These are phyloP conservation scores for Mycena sanguinolenta DNA, from an alignment of 768 basidiomycete species.

Conservation along the genomic window DNA sequence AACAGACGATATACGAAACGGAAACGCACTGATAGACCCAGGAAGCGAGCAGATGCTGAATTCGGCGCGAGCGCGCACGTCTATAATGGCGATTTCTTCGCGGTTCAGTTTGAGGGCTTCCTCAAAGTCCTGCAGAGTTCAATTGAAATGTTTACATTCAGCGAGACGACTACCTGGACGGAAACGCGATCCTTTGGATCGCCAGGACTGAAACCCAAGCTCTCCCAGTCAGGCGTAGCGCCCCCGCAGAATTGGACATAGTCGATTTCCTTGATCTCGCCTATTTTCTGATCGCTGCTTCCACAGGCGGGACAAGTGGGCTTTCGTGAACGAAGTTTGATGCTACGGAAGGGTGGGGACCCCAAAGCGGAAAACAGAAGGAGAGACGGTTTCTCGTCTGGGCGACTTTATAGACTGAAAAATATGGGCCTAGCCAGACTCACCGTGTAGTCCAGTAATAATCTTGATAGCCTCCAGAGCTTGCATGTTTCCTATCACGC, in stretches of 20 bases:
- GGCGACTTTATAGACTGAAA: not conserved
- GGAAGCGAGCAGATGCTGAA: constrained; percentile 90
- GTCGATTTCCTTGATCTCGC: constrained; percentile 69
- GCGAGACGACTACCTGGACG: constrained; percentile 52
- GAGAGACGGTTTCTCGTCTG: constrained; percentile 74
- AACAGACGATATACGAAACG: not conserved
- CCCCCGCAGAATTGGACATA: constrained; percentile 93
- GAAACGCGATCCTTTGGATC: constrained; percentile 57
- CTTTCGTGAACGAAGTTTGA: constrained; percentile 84
- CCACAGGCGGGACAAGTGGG: constrained; percentile 85
- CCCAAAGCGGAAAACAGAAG: constrained; percentile 82
- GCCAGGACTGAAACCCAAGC: constrained; percentile 61
- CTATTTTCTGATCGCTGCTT: constrained; percentile 54
- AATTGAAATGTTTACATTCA: not conserved
- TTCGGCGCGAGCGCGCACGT: constrained; percentile 84
- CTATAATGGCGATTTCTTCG: constrained; percentile 64
- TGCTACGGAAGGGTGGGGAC: constrained; percentile 79
- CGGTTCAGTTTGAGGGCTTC: constrained; percentile 22
- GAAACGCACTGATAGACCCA: constrained; percentile 76
- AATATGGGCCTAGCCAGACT: constrained; percentile 24
- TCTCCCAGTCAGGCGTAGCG: constrained; percentile 73
- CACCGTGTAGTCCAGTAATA: constrained; percentile 76
- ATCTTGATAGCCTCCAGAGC: constrained; percentile 91
- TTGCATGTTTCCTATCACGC: constrained; percentile 90
- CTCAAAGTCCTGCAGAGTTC: constrained; percentile 40